A percentile compares a stretch with the other conserved stretches of the same genome.
These are phyloP conservation scores for Fusarium papillatum DNA, from an alignment of 2,329 filamentous ascomycete genomes.

Conservation along the genomic window DNA sequence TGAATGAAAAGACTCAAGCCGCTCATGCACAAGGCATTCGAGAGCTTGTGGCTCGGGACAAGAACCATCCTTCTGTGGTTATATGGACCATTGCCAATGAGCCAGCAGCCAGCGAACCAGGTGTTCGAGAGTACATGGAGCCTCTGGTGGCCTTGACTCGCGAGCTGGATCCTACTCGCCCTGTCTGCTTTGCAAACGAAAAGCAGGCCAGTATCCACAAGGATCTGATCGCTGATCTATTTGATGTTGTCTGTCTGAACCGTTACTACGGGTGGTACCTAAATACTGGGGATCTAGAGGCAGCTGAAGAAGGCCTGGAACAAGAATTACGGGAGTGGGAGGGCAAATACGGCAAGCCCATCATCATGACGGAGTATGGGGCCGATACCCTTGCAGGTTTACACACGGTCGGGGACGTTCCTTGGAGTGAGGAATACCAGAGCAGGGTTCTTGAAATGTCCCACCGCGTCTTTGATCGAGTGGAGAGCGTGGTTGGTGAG, in stretches of 20 bases:
- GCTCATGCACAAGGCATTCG: constrained; percentile 19
- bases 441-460: constrained; percentile 26
- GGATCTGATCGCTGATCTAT: constrained; percentile 21
- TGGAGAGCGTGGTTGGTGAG: constrained; percentile 30
- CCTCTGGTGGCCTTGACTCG: constrained; percentile 15
- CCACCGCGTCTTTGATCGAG: constrained; percentile 28
- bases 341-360: constrained; percentile 21
- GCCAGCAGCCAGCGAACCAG: constrained; percentile 16
- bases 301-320: constrained; percentile 18
- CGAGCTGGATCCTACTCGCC: constrained; percentile 16
- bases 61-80: constrained; percentile 28
- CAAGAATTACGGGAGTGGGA: constrained; percentile 13
- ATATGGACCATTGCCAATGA: constrained; percentile 28
- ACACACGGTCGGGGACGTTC: constrained; percentile 25
- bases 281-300: constrained; percentile 13
- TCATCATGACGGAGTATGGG: constrained; percentile 28
- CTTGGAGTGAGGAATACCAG: constrained; percentile 37
- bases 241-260: constrained; percentile 25
- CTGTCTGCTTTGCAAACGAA: constrained; percentile 22
- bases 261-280: constrained; percentile 32
- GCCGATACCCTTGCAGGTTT: constrained; percentile 18
- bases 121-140: constrained; percentile 19
- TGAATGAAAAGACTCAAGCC: constrained; percentile 13
- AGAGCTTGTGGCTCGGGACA: constrained; percentile 23
- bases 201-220: constrained; percentile 2